Conservation (phyloP, 2,329 filamentous ascomycete genomes). For the Lojkania enalia region DNA sequence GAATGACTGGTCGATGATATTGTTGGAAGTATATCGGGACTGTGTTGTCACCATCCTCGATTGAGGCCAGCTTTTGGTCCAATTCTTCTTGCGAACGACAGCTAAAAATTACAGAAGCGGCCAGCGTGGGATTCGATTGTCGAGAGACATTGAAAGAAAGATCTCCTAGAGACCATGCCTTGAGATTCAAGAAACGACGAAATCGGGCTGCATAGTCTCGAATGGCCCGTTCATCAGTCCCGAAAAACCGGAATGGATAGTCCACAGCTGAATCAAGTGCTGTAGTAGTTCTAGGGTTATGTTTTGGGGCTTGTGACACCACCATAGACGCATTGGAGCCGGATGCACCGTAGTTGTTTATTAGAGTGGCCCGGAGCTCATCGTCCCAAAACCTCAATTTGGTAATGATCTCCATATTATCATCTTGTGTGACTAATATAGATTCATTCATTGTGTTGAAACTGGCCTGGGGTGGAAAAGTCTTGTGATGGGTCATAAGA, state of each 20-base stretch:
- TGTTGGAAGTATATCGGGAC: too few relatives aligned
- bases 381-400: slow-evolving; percentile 18
- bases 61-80: slow-evolving; percentile 6
- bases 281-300: too few relatives aligned
- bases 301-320: not conserved
- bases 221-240: slow-evolving; percentile 5
- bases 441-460: slow-evolving; percentile 16
- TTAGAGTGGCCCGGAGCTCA: slow-evolving; percentile 25
- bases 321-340: slow-evolving; percentile 22
- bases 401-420: slow-evolving; percentile 20
- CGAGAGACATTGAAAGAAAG: slow-evolving; percentile 20
- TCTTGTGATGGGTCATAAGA: slow-evolving; percentile 23
- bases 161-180: not conserved
- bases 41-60: too few relatives aligned
- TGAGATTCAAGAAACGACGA: not conserved
- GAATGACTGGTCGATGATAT: slow-evolving; percentile 19
- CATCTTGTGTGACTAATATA: slow-evolving; percentile 9
- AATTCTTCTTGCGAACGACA: slow-evolving; percentile 5
- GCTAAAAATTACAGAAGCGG: slow-evolving; percentile 6
- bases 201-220: slow-evolving; percentile 5
- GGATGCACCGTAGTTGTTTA: slow-evolving; percentile 47
- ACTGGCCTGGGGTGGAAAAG: slow-evolving; percentile 28
- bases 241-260: slow-evolving; percentile 10
- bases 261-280: not conserved
- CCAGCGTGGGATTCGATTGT: slow-evolving; percentile 15